Conservation (phyloP, 129 eudicot genomes). For the Helianthus tuberosus region DNA sequence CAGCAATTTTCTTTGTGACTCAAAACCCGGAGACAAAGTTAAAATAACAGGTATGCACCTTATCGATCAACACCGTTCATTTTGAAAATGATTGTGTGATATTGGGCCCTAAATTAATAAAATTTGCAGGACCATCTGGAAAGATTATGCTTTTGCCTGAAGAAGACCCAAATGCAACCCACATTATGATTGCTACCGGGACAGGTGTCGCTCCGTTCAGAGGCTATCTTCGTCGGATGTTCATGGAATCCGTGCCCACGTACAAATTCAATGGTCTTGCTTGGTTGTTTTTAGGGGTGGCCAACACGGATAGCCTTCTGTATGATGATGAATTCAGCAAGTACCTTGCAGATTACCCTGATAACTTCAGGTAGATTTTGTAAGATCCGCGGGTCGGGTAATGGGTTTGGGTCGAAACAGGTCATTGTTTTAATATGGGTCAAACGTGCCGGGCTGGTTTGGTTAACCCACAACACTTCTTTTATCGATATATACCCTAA, state of each 20-base stretch:
- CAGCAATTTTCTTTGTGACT: constrained; percentile 89
- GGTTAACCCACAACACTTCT: not conserved
- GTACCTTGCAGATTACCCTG: constrained; percentile 76
- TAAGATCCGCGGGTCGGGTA: not conserved
- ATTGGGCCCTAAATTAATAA: not conserved
- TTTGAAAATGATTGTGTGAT: not conserved
- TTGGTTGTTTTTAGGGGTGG: constrained; percentile 98
- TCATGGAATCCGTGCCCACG: constrained; percentile 89
- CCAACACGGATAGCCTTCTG: constrained; percentile 88
- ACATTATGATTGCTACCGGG: constrained; percentile 98
- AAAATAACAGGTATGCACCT: constrained; percentile 67
- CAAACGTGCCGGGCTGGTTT: not conserved
- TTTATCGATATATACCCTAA: no score
- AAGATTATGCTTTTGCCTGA: constrained; percentile 97
- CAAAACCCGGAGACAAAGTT: constrained; percentile 97
- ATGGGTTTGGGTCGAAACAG: constrained; percentile 3
- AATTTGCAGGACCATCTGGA: constrained; percentile 84
- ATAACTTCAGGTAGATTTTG: constrained; percentile 57
- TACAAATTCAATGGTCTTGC: constrained; percentile 87
- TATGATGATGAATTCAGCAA: constrained; percentile 87
- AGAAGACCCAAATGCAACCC: constrained; percentile 85
- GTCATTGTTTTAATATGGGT: not conserved
- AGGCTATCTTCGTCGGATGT: constrained; percentile 98
- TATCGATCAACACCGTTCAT: not conserved
- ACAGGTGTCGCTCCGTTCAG: constrained; percentile 98